Conservation (phyloP, 2,329 filamentous ascomycete genomes). For the Tothia fuscella region DNA sequence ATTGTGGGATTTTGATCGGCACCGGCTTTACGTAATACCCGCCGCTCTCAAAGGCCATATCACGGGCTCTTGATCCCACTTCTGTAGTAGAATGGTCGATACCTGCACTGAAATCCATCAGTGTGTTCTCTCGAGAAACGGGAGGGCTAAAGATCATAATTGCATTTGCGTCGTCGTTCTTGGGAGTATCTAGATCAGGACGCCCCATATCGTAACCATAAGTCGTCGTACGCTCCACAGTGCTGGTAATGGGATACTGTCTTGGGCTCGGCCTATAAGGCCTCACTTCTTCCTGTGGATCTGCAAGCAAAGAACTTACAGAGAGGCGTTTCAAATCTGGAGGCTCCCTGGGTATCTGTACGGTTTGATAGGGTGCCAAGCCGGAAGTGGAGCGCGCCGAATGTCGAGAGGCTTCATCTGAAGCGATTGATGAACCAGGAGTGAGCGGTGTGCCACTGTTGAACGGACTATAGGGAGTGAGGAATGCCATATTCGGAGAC, state of each 20-base stretch:
- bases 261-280: background rate
- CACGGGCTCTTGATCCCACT: constrained; percentile 35
- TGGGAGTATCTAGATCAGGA: constrained; percentile 55
- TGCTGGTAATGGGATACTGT: constrained; percentile 4
- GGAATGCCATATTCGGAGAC: constrained; percentile 21
- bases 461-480: constrained; percentile 28
- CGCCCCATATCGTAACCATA: constrained; percentile 64
- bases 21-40: constrained; percentile 63
- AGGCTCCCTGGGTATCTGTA: constrained; percentile 21
- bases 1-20: constrained; percentile 48
- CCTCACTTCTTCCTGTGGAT: constrained; percentile 26
- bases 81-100: constrained; percentile 39
- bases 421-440: constrained; percentile 28
- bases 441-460: constrained; percentile 33
- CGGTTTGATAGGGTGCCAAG: constrained; percentile 12
- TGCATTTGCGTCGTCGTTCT: constrained; percentile 58
- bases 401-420: constrained; percentile 22
- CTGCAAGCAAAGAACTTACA: constrained; percentile 52
- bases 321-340: constrained; percentile 44
- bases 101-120: constrained; percentile 8
- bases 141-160: constrained; percentile 35
- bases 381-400: background rate
- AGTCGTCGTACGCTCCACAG: constrained; percentile 24
- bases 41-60: constrained; percentile 44
- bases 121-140: constrained; percentile 17